These are phyloP conservation scores for Coniferiporia weirii DNA, from an alignment of 1,284 basidiomycete species.

Conservation along the genomic window DNA sequence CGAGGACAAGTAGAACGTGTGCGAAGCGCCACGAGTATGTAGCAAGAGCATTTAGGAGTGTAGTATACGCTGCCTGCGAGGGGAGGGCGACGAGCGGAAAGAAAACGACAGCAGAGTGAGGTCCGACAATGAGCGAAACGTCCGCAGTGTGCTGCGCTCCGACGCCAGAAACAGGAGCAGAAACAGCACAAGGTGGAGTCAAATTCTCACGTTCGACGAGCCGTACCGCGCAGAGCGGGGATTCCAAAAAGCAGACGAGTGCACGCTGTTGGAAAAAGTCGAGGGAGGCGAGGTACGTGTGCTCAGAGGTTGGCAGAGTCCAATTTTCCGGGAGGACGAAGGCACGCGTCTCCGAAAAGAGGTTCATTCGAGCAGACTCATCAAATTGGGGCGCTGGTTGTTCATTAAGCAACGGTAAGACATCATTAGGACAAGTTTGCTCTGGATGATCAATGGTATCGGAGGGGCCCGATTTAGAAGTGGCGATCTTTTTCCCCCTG, in stretches of 20 bases:
- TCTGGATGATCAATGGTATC: not conserved
- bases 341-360: constrained; percentile 46
- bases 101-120: constrained; percentile 46
- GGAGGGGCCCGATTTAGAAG: not conserved
- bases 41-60: constrained; percentile 35
- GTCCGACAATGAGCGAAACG: constrained; percentile 34
- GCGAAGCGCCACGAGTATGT: constrained; percentile 55
- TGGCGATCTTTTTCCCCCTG: not conserved
- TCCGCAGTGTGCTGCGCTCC: constrained; percentile 48
- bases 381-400: not conserved
- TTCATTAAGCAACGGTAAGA: not conserved
- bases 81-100: constrained; percentile 53
- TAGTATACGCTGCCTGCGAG: constrained; percentile 32
- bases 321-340: constrained; percentile 37
- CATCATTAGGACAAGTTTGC: not conserved
- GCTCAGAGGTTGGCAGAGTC: constrained; percentile 33
- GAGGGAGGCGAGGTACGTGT: constrained; percentile 64
- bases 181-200: constrained; percentile 27
- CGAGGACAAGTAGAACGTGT: constrained; percentile 53
- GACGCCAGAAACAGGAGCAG: constrained; percentile 38
- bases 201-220: constrained; percentile 52
- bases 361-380: constrained; percentile 30
- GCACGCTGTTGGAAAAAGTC: constrained; percentile 60
- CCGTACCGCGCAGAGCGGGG: constrained; percentile 40
- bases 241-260: constrained; percentile 46